A percentile compares a stretch with the other conserved stretches of the same genome.
Evolutionary conservation across 768 basidiomycete genomes (phyloP).

Genomic region (Sistotremastrum niveocremeum): DNA sequence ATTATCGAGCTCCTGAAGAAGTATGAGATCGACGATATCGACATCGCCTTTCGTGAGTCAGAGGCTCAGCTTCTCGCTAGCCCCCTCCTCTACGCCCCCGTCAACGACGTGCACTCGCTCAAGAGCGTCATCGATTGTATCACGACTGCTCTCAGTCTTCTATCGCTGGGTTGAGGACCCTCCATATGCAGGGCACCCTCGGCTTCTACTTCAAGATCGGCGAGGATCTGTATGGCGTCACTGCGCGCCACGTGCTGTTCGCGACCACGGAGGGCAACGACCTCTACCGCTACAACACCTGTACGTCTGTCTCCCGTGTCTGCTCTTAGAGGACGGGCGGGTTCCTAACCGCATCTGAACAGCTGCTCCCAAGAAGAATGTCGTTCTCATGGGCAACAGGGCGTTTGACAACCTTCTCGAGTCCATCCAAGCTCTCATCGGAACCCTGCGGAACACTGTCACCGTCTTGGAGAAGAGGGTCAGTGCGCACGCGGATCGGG

Average conservation of each 20-base stretch:
- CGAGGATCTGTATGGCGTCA: conserved; percentile 21
- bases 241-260: conserved; percentile 22
- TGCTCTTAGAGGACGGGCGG: conserved; percentile 14
- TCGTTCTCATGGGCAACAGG: conserved; percentile 21
- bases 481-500: conserved; percentile 8
- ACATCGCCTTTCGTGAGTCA: conserved; percentile 25
- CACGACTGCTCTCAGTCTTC: conserved; percentile 23
- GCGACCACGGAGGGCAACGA: conserved; percentile 14
- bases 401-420: conserved; percentile 18
- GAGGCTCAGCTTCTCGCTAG: conserved; percentile 12
- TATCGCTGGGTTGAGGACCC: conserved; percentile 21
- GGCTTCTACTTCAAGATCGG: conserved; percentile 22
- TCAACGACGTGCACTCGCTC: conserved; percentile 16
- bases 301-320: conserved; percentile 21
- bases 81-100: conserved; percentile 19
- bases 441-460: conserved; percentile 9
- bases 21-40: conserved; percentile 20
- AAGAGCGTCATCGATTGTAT: conserved; percentile 22
- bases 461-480: conserved; percentile 12
- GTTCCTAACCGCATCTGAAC: conserved; percentile 15
- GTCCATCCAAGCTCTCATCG: conserved; percentile 19
- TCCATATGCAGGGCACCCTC: conserved; percentile 22
- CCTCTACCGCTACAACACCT: conserved; percentile 14
- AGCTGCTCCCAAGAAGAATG: conserved; percentile 22
- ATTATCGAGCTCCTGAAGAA: conserved; percentile 21